phyloP scores from a whole-genome alignment of 1,284 basidiomycete species.

The Ceratorhiza oryzae-sativae region DNA sequence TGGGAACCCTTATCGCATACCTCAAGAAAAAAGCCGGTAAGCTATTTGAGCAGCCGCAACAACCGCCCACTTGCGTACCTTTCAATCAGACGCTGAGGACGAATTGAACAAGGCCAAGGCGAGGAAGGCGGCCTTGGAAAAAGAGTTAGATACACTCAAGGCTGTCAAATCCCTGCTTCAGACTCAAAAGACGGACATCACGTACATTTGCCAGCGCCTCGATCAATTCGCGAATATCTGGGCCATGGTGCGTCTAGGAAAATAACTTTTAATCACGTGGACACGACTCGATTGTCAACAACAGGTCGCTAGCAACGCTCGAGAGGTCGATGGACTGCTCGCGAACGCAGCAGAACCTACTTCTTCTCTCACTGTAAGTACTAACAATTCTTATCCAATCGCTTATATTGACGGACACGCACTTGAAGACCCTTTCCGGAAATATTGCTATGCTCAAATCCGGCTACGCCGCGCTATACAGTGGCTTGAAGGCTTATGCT shows the following conservation, averaged over 20 bases:
- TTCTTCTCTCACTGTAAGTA: too few species aligned
- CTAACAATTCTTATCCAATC: too few species aligned
- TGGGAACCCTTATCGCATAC: not conserved
- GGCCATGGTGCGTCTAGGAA: not conserved
- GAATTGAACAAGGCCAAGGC: conserved; percentile 1
- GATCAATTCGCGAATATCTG: conserved; percentile 22
- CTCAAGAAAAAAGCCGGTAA: conserved; percentile 4
- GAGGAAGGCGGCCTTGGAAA: not conserved
- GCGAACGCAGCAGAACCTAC: too few species aligned
- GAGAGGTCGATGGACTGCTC: too few species aligned
- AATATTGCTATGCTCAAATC: too few species aligned
- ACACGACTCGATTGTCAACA: not conserved
- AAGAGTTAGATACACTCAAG: not conserved
- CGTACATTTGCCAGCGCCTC: not conserved
- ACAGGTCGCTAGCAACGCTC: too few species aligned
- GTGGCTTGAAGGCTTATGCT: too few species aligned
- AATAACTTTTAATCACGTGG: not conserved
- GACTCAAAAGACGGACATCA: not conserved
- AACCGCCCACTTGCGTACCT: not conserved
- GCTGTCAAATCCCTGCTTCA: not conserved
- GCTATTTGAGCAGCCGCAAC: not conserved
- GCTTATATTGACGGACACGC: too few species aligned
- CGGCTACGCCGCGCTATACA: too few species aligned
- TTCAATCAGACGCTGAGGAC: conserved; percentile 1
- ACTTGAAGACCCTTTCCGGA: too few species aligned